Evolutionary conservation across 805 yeast species (phyloP).

Genomic region (Saccharomycopsis schoenii): DNA sequence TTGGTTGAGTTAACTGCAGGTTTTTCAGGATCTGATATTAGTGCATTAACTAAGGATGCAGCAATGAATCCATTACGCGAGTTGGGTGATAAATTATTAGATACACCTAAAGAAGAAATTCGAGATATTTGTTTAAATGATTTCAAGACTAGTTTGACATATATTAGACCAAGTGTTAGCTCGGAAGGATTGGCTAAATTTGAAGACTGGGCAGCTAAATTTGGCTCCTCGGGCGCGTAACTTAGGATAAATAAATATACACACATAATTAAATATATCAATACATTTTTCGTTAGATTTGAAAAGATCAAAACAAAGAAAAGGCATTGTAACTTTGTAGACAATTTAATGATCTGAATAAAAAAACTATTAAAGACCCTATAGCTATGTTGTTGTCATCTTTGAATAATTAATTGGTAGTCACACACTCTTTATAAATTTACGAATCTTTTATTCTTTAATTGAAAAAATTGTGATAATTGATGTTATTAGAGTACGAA

Average conservation of each 20-base stretch:
- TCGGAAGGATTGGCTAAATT: slow-evolving; percentile 66
- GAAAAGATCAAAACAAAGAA: not conserved
- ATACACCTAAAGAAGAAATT: slow-evolving; percentile 62
- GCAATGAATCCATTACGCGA: slow-evolving; percentile 96
- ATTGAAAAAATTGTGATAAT: too few species aligned
- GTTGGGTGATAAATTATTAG: slow-evolving; percentile 73
- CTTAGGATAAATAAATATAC: not conserved
- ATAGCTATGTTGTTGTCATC: too few species aligned
- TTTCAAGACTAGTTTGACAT: slow-evolving; percentile 63
- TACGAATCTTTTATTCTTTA: too few species aligned
- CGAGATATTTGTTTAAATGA: slow-evolving; percentile 71
- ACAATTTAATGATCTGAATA: too few species aligned
- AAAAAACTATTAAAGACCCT: too few species aligned
- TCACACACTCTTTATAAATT: too few species aligned
- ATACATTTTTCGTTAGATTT: not conserved
- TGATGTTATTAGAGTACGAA: too few species aligned
- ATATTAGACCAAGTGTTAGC: slow-evolving; percentile 84
- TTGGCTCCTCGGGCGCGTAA: slow-evolving; percentile 87
- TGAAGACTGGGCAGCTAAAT: slow-evolving; percentile 81
- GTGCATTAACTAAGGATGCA: slow-evolving; percentile 93
- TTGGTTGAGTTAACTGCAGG: slow-evolving; percentile 68
- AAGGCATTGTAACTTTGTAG: not conserved
- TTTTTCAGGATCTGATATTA: slow-evolving; percentile 87
- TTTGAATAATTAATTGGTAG: too few species aligned
- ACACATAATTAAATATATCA: not conserved